Evolutionary conservation across 2,329 filamentous ascomycete genomes (phyloP), one percentile per base, ranked within the genome.

Genomic region (Pseudogymnoascus sp.): DNA sequence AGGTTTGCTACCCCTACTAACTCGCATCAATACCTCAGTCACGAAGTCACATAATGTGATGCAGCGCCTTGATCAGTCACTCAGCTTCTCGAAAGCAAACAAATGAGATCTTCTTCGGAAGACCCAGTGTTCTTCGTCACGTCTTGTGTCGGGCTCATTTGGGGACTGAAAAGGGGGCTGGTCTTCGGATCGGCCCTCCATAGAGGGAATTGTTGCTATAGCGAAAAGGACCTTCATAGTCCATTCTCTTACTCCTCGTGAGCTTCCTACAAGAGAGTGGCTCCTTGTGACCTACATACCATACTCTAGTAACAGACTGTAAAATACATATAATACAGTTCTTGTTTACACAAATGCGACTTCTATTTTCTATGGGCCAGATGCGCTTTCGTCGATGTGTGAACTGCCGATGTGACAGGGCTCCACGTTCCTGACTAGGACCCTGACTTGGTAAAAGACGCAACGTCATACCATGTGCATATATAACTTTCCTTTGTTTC

Each of bases 201-300:
- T 66, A 71, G 72, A 75, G 73, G 73, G 68, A 67, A 55, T 55
- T 68, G 74, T 76, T 80, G 79, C 78, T 72, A 81, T 70, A 80
- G 61, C 64, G 74, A 79, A 68, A 69, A 64, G 77, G 78, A 77
- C 78, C 77, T 76, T 80, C 79, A 81, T 81, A 81, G 79, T 81
- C 79, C 79, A 79, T 76, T 74, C 75, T 77, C 73, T 72, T 77
- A 73, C 73, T 77, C 77, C 76, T 77, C 71, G 72, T 65, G 71
- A 72, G 73, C 69, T 64, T 69, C 58, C 70, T 69, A 76, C 71
- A 76, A 73, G 73, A 76, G 76, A 76, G 76, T 78, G 79, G 79
- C 79, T 81, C 79, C 79, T 77, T 76, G 76, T 71, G 74, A 77
- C 78, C 77, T 74, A 80, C 78, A 80, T 75, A 39, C 36, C 15